A percentile compares a stretch with the other conserved stretches of the same genome.
Conservation (phyloP, 139 green algal genomes). For the Penium margaritaceum region DNA sequence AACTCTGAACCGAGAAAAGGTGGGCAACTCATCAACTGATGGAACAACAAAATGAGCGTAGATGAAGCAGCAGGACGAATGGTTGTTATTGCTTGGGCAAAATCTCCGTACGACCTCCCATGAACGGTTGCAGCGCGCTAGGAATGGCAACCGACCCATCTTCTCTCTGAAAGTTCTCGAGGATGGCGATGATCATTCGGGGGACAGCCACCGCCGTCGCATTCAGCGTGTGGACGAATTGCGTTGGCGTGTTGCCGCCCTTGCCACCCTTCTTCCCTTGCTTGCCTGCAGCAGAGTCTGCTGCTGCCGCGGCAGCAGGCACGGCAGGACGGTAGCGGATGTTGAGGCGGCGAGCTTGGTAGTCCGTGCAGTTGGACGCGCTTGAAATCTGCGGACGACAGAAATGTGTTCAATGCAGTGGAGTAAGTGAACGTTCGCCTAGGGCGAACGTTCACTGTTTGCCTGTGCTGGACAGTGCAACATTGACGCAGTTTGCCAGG, state of each 20-base stretch:
- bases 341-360: constrained; percentile 84
- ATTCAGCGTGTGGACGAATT: constrained; percentile 95
- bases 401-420: no score
- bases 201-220: constrained; percentile 90
- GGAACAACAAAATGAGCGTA: no score
- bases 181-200: constrained; percentile 89
- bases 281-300: neutral
- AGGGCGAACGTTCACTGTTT: no score
- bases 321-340: constrained; percentile 64
- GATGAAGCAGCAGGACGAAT: no score
- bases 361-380: constrained; percentile 98
- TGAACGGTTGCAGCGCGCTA: constrained; percentile 71
- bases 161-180: constrained; percentile 91
- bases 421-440: no score
- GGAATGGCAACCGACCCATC: constrained; percentile 85
- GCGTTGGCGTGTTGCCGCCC: constrained; percentile 54
- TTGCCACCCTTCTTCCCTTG: constrained; percentile 48
- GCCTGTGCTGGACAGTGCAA: no score
- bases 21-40: no score
- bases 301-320: neutral
- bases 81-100: no score
- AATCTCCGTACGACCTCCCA: constrained; percentile 68
- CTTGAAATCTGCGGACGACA: constrained; percentile 51
- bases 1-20: no score
- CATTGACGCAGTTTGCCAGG: no score